Base-by-base conservation (phyloP, 2,329 filamentous ascomycete genomes). In the Colletotrichum sp. region DNA sequence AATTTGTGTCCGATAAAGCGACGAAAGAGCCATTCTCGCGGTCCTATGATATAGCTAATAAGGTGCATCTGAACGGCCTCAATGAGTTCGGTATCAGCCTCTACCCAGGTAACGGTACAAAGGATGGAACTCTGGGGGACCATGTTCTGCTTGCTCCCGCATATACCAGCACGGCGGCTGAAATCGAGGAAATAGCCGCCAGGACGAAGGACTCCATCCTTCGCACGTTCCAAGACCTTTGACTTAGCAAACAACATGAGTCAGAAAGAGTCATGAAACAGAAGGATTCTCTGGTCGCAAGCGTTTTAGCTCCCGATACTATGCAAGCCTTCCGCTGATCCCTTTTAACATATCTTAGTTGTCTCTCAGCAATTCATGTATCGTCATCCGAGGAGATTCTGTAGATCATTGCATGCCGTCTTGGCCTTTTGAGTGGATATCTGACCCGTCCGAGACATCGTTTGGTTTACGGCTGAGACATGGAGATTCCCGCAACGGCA, bases 21-120 rank as follows among this genome's bases (percentile, higher is more conserved):
- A 81, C 66, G 9, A 83, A 82, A 36, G 72, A 79, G 49, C 81
- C 80, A 0, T 83, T 83, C 63, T 78, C 79, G 75, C 86, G 87
- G 6, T 84, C 39, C 8, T 32, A 26, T 18, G 77, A 78, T 8
- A 59, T 81, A 5, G 80, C 80, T 2, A 80, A 79, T 6, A 67
- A 63, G 6, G 69, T 81, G 24, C 77, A 81, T n/a, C 60, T 70
- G 15, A 67, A 91, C 15, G 83, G 92, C 1, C 80, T 88, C 13
- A 79, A 83, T 6, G 7, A 73, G 10, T 87, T 89, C 60, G 86
- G 88, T 57, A 89, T 86, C 6, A 88, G 89, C 71, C 87, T 94
- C 4, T 90, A 80, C 57, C 81, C 80, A 8, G 80, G 79, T 4
- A 80, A 44, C 5, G 81, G 80, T 5, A 81, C 79, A 3, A 75